Base-by-base conservation (phyloP, 2,329 filamentous ascomycete genomes). In the Xylariomycetidae sp. region DNA sequence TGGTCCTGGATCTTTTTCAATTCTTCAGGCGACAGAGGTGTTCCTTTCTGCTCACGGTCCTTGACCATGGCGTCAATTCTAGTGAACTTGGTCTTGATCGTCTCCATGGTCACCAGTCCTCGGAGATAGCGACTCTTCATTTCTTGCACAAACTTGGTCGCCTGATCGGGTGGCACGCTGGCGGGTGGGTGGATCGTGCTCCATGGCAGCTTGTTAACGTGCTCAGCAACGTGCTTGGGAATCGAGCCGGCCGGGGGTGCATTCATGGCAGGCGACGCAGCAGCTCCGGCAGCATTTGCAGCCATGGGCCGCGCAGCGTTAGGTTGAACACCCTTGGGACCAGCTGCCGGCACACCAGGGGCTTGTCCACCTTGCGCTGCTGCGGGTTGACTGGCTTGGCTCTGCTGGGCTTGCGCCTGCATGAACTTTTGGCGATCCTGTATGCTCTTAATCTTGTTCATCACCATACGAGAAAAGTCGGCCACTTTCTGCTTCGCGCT, bases 391-490 rank as follows among this genome's bases (percentile, higher is more conserved):
- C 24, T 31, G 19, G 25, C 19, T 35, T 43, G 38, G 19, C 30
- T 31, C 19, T 24, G 40, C 7, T 27, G 25, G 25, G 32, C 39
- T 15, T 49, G 40, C 16, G 16, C 29, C n/a, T 53, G 47, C 7
- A 48, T 20, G 10, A 25, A 50, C 32, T 25, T 30, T 23, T 24
- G 19, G 5, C 40, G 44, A 31, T 54, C 50, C 32, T 70, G 63
- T 4, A 54, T 25, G 7, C 17, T 40, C 16, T 42, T 44, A 5
- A 76, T 63, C 53, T 77, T 79, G 0, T 53, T 54, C 3, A 65
- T 56, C 2, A 82, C 63, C 56, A 75, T 76, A 26, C 65, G 65
- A 0, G 76, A 75, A 49, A 82, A 81, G 7, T 80, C 74, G 6
- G 60, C 54, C 15, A 82, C 72, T 57, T 79, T 80, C 25, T 66